Evolutionary conservation across 2,329 filamentous ascomycete species (phyloP), one percentile per base, ranked within the genome.

Genomic region (Dryadomyces quercivorus): DNA sequence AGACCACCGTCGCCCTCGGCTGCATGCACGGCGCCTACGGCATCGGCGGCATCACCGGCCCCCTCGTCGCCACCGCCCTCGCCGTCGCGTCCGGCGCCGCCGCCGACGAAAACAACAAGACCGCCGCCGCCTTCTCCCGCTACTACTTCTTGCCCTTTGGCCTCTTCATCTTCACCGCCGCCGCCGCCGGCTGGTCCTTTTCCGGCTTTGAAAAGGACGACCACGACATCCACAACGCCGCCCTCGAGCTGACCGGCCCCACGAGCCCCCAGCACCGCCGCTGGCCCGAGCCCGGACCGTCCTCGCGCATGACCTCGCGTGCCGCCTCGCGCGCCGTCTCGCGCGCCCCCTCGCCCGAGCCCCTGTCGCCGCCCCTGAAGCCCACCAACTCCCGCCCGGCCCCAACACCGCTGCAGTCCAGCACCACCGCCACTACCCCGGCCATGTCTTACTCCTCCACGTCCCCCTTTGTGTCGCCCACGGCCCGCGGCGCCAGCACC

Each of bases 41-140:
- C 7, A 60, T 86, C 44, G 84, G 83, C 43, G 84, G 81, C 47
- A 82, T 77, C 13, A 63, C 82, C 20, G 86, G 82, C 0, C 88
- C 88, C 0, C 73, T 94, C 7, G 78, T 88, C 15, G 88, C 88
- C 1, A 94, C 88, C 0, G 75, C 81, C 0, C 75, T 94, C 61
- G 84, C 84, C 1, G 82, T 85, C 0, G 67, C 72, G 12, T 71
- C 72, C 2, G 75, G 76, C 4, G 66, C 79, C 0, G 60, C 49
- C 34, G 13, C 50, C 13, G 34, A 56, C 18, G 21, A 46, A 10
- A 48, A 40, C 45, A 50, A 49, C 46, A 54, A 43, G 40, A 20
- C 55, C 10, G 55, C 59, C 22, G n/a, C 52, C 13, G 52, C 46
- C 13, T 59, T 53, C 50, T 53, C 80, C 47, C 74, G 79, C 18